phyloP scores from a whole-genome alignment of 78 protist species.

The Ministeria vibrans region DNA sequence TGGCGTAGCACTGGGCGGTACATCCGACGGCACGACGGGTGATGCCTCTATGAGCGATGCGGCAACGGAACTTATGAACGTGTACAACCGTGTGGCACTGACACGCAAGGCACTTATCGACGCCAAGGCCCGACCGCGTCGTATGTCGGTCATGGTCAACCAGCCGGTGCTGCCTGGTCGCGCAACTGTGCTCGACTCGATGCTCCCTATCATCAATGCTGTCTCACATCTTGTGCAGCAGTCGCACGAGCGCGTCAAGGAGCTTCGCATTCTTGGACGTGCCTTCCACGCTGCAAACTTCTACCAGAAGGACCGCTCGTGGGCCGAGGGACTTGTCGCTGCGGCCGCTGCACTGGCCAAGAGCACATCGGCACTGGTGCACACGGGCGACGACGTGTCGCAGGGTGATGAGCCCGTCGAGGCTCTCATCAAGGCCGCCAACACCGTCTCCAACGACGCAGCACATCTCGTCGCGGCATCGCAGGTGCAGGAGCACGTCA shows the following conservation, averaged over 20 bases:
- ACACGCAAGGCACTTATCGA: background rate
- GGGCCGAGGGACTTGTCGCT: background rate
- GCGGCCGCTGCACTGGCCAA: background rate
- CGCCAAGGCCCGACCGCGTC: background rate
- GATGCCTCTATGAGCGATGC: too few relatives aligned
- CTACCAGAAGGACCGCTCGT: background rate
- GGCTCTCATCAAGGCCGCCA: background rate
- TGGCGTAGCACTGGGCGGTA: too few relatives aligned
- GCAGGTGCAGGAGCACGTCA: conserved; percentile 3
- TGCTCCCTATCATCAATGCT: background rate
- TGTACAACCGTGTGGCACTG: background rate
- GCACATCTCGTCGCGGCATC: background rate
- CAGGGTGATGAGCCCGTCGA: background rate
- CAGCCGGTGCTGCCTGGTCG: background rate
- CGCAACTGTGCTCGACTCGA: background rate
- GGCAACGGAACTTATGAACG: background rate
- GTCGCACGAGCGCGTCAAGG: conserved; percentile 2
- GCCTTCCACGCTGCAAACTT: background rate
- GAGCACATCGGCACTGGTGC: background rate
- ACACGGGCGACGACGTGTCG: background rate
- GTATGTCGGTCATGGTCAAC: background rate
- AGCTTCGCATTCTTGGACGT: background rate
- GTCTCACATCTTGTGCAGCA: background rate
- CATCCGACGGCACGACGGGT: too few relatives aligned
- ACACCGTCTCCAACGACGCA: background rate